Percentiles rank a stretch among this genome's conserved stretches.
Conservation (phyloP, 208 protist species). For the Balamuthia mandrillaris region DNA sequence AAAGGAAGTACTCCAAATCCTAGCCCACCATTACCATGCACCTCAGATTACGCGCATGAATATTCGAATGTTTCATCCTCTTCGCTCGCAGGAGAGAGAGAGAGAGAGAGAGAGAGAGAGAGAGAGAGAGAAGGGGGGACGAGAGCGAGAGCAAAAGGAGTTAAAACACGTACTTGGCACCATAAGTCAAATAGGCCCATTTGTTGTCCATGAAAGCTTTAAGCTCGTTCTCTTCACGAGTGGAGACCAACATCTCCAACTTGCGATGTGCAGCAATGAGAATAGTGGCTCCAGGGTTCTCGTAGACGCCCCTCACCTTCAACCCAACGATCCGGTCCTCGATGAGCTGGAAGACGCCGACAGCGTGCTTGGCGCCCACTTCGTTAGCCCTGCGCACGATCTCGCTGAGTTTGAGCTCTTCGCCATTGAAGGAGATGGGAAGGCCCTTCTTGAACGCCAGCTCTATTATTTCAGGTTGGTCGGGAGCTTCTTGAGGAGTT, state of each 20-base stretch:
- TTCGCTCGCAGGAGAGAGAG: too few species aligned
- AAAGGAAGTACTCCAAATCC: too few species aligned
- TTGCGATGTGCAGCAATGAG: constrained; percentile 56
- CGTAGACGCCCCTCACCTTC: constrained; percentile 64
- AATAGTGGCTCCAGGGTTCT: constrained; percentile 59
- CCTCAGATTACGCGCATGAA: too few species aligned
- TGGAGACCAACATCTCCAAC: constrained; percentile 43
- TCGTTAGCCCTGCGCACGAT: constrained; percentile 39
- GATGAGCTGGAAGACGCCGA: constrained; percentile 63
- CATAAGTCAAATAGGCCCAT: constrained; percentile 51
- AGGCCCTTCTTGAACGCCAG: constrained; percentile 41
- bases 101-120: too few species aligned
- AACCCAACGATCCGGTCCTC: constrained; percentile 66
- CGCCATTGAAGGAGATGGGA: constrained; percentile 19
- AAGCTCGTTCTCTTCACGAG: constrained; percentile 53
- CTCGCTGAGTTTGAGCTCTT: constrained; percentile 29
- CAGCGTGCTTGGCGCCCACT: constrained; percentile 47
- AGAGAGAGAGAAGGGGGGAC: too few species aligned
- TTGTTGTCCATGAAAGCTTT: constrained; percentile 53
- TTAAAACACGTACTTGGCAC: too few species aligned
- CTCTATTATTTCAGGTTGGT: neutral
- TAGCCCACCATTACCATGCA: too few species aligned
- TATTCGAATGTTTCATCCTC: too few species aligned
- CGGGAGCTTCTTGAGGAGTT: constrained; percentile 30
- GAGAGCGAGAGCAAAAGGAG: too few species aligned